Base-by-base conservation (phyloP, 2,329 filamentous ascomycete genomes). In the Trichocomaceae sp. region DNA sequence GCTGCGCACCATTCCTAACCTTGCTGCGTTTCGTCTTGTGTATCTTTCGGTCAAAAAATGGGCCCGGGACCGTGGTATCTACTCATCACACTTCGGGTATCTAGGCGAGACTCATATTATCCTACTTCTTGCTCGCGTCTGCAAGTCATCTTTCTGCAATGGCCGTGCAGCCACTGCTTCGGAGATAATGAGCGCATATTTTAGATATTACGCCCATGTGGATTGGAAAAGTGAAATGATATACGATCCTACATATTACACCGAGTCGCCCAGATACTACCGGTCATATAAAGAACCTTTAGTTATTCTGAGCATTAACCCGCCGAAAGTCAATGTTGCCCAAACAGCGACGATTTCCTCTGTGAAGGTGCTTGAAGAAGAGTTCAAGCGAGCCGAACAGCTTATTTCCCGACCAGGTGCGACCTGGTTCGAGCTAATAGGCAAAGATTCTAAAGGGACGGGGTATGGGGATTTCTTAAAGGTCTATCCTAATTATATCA, bases 71-170 rank as follows among this genome's bases (percentile, higher is more conserved):
- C 77, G 81, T 6, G 85, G 85, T 1, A 73, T 88, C 15, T 87
- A 87, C 64, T 78, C 82, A 0, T 77, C 83, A 1, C 81, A 77
- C 47, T 86, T 86, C 60, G 85, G 85, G 0, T 84, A 82, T 57
- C 72, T 88, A 0, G 79, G 82, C 5, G 84, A 83, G 3, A 80
- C 86, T 19, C 83, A 87, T 60, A 80, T 88, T 51, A 78, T 81
- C 0, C 68, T 86, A 20, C 73, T 88, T 63, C 72, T 88, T 8
- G 76, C 80, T 0, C 77, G 80, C 15, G 69, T 87, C 0, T 79
- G 78, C 66, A 87, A 87, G 65, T 64, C 79, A 20, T 64, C 83
- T 4, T 69, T 73, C 26, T 66, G 68, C 3, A 58, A 72, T 9
- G 62, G 61, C 8, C 65, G 66, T 17, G 51, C 63, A 0, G 62